Percentiles rank a stretch among this genome's conserved stretches.
phyloP scores from a whole-genome alignment of 2,329 filamentous ascomycete genomes.

The Trichoderma asperellum region DNA sequence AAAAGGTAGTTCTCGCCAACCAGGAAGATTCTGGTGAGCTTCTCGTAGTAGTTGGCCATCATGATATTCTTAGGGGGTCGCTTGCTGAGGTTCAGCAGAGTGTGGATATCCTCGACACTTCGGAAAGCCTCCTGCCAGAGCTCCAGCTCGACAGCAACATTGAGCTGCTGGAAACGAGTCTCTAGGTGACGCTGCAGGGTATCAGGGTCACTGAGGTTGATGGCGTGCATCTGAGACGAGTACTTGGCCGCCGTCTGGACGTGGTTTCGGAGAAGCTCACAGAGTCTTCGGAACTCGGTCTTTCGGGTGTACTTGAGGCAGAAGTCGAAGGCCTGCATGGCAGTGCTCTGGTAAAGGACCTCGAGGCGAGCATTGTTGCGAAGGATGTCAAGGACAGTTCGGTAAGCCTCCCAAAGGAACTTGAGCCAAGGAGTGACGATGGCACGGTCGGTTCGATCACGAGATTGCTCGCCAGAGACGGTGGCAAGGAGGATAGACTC shows the following conservation, averaged over 20 bases:
- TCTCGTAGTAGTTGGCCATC: conserved; percentile 99
- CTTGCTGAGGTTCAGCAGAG: conserved; percentile 95
- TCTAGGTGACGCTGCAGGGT: conserved; percentile 96
- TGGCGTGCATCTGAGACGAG: conserved; percentile 98
- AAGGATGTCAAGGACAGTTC: conserved; percentile 95
- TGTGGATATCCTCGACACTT: conserved; percentile 98
- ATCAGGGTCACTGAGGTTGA: conserved; percentile 97
- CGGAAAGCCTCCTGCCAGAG: conserved; percentile 99
- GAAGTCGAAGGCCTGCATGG: conserved; percentile 98
- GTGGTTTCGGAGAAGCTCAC: conserved; percentile 97
- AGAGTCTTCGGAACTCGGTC: conserved; percentile 98
- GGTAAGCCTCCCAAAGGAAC: conserved; percentile 99
- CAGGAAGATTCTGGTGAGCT: conserved; percentile 96
- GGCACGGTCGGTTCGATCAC: conserved; percentile 94
- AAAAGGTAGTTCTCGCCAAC: conserved; percentile 99
- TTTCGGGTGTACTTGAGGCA: conserved; percentile 98
- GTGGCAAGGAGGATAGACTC: conserved; percentile 98
- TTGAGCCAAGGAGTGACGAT: conserved; percentile 99
- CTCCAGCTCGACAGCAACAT: conserved; percentile 96
- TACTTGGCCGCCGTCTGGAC: conserved; percentile 99
- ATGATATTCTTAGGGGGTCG: conserved; percentile 97
- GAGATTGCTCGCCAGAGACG: conserved; percentile 95
- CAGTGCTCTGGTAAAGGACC: conserved; percentile 97
- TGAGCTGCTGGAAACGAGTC: conserved; percentile 97
- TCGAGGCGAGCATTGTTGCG: conserved; percentile 98